Percentiles rank a stretch among this genome's conserved stretches.
Evolutionary conservation across 352 stramenopile species (phyloP).

Genomic region (Plasmopara viticola): DNA sequence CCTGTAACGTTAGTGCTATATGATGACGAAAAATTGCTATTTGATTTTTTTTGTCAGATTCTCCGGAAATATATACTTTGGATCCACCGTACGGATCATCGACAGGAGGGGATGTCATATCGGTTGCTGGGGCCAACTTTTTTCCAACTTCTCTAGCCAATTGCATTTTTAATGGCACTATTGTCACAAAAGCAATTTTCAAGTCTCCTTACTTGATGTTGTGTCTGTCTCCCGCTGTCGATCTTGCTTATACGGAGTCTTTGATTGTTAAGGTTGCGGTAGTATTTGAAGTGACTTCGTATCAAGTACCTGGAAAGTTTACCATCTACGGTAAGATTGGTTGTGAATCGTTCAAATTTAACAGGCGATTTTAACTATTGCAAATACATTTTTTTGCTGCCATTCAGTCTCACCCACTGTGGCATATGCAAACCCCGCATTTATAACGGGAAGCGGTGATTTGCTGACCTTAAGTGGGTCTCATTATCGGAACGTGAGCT

Average conservation of each 20-base stretch:
- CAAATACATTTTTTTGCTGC: background rate
- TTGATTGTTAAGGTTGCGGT: constrained; percentile 20
- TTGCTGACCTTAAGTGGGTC: constrained; percentile 23
- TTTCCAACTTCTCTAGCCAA: constrained; percentile 17
- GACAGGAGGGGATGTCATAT: constrained; percentile 18
- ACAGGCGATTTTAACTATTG: background rate
- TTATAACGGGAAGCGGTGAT: constrained; percentile 24
- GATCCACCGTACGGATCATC: constrained; percentile 23
- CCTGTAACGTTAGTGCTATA: background rate
- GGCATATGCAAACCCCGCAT: constrained; percentile 16
- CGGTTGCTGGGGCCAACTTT: constrained; percentile 32
- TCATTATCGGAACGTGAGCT: constrained; percentile 24
- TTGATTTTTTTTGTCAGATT: constrained; percentile 22
- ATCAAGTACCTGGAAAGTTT: constrained; percentile 19
- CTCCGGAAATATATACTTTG: constrained; percentile 26
- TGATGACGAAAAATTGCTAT: background rate
- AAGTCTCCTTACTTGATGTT: constrained; percentile 20
- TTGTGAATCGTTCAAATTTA: background rate
- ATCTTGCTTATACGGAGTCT: background rate
- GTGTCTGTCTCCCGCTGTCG: constrained; percentile 26
- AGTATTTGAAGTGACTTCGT: constrained; percentile 20
- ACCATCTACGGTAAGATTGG: constrained; percentile 19
- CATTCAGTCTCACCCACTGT: constrained; percentile 23
- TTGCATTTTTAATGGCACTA: constrained; percentile 39
- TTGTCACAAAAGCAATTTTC: constrained; percentile 20